Conservation (phyloP, 108 stramenopile genomes). For the Cyclotella atomus region DNA sequence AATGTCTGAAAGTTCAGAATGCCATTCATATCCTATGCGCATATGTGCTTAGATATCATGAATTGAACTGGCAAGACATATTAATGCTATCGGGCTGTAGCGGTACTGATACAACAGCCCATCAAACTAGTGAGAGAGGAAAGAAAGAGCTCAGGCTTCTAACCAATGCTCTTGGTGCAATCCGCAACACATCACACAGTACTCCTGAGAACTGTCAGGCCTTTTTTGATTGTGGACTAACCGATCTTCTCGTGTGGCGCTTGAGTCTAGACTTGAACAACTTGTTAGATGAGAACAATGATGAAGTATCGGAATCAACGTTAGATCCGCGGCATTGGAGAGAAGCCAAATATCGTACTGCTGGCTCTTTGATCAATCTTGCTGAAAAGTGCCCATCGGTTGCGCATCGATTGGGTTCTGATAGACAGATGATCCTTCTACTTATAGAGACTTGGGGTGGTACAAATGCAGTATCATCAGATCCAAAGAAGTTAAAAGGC, state of each 20-base stretch:
- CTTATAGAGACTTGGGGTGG: conserved; percentile 63
- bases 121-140: conserved; percentile 22
- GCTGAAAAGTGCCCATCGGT: conserved; percentile 57
- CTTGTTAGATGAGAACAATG: not conserved
- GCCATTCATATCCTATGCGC: conserved; percentile 37
- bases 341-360: conserved; percentile 52
- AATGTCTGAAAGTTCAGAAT: conserved; percentile 12
- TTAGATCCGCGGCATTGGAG: conserved; percentile 45
- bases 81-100: conserved; percentile 12
- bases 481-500: conserved; percentile 23
- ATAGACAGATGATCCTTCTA: conserved; percentile 34
- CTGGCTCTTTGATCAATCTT: conserved; percentile 59
- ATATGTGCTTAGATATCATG: conserved; percentile 45
- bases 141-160: conserved; percentile 50
- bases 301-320: conserved; percentile 7
- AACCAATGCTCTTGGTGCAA: conserved; percentile 50
- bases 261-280: conserved; percentile 18
- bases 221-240: conserved; percentile 39
- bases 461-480: conserved; percentile 21
- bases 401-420: conserved; percentile 40
- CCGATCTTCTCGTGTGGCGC: conserved; percentile 39
- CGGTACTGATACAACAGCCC: not conserved
- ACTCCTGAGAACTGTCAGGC: conserved; percentile 46
- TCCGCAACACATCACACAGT: conserved; percentile 57
- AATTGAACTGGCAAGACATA: conserved; percentile 47